Evolutionary conservation across 2,329 filamentous ascomycete genomes (phyloP).

Genomic region (Phialophora chinensis): DNA sequence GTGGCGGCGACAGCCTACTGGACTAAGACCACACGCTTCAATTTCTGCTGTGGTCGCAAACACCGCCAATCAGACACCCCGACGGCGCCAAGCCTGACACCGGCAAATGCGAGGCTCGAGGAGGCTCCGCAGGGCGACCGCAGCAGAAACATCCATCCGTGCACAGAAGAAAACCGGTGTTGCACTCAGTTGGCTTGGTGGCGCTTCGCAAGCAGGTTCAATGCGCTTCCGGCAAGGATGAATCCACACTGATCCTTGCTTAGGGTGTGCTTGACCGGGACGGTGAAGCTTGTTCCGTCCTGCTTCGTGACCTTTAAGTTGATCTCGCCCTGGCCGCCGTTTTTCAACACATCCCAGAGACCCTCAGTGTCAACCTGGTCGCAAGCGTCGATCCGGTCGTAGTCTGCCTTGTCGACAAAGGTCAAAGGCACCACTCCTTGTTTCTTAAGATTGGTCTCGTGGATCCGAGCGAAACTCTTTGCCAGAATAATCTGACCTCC

Average conservation of each 20-base stretch:
- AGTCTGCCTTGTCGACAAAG: slow-evolving; percentile 86
- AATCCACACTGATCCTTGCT: slow-evolving; percentile 90
- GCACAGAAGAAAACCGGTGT: slow-evolving; percentile 1
- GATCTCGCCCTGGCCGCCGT: slow-evolving; percentile 78
- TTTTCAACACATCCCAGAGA: slow-evolving; percentile 78
- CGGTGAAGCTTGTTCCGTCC: slow-evolving; percentile 67
- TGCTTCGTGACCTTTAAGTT: slow-evolving; percentile 69
- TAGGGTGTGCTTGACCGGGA: slow-evolving; percentile 85
- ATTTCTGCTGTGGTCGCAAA: slow-evolving; percentile 17
- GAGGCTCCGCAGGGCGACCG: slow-evolving; percentile 1
- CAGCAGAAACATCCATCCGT: slow-evolving; percentile 1
- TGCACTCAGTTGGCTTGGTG: slow-evolving; percentile 26
- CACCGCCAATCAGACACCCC: slow-evolving; percentile 18
- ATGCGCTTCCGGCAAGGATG: slow-evolving; percentile 87
- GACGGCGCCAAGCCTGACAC: slow-evolving; percentile 16
- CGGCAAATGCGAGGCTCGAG: slow-evolving; percentile 1
- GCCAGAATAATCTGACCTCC: slow-evolving; percentile 82
- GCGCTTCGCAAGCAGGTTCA: slow-evolving; percentile 78
- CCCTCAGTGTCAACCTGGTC: slow-evolving; percentile 85
- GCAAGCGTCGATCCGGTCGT: slow-evolving; percentile 80
- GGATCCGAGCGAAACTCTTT: slow-evolving; percentile 89
- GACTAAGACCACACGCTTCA: slow-evolving; percentile 12
- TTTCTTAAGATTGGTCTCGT: slow-evolving; percentile 96
- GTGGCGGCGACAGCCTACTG: slow-evolving; percentile 23
- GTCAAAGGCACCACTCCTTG: slow-evolving; percentile 95